Conservation (phyloP, 331 rosid species). For the Malus hybrid region DNA sequence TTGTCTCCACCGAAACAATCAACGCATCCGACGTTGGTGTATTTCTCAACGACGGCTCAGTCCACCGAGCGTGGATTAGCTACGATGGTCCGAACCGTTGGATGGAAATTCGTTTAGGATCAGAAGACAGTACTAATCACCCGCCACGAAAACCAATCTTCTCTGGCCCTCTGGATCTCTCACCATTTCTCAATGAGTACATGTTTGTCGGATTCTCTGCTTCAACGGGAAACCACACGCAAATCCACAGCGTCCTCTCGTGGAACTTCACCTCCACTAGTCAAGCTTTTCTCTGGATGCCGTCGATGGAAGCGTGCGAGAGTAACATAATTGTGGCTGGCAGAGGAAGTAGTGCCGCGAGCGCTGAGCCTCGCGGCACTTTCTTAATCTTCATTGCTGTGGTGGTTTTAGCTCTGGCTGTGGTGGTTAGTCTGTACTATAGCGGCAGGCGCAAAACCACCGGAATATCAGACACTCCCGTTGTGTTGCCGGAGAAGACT, state of each 20-base stretch:
- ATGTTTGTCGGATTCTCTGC: conserved; percentile 90
- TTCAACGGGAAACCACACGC: conserved; percentile 65
- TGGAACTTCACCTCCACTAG: conserved; percentile 68
- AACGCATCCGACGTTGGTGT: conserved; percentile 59
- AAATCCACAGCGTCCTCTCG: conserved; percentile 59
- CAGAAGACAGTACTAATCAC: conserved; percentile 15
- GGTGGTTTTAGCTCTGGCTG: conserved; percentile 31
- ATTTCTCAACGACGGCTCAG: conserved; percentile 49
- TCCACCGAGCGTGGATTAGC: conserved; percentile 56
- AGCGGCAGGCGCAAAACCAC: conserved; percentile 19
- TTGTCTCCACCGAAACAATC: conserved; percentile 39
- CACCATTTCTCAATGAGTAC: conserved; percentile 58
- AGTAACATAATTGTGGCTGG: conserved; percentile 38
- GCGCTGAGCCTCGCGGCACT: conserved; percentile 23
- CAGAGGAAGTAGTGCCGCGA: not conserved
- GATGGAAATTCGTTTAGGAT: conserved; percentile 55
- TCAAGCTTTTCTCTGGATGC: conserved; percentile 55
- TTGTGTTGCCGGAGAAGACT: conserved; percentile 29
- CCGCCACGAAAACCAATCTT: conserved; percentile 44
- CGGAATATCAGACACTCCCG: conserved; percentile 11
- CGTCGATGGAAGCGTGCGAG: conserved; percentile 56
- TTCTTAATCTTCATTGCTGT: conserved; percentile 51
- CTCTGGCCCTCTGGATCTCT: conserved; percentile 52
- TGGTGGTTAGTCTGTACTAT: conserved; percentile 33
- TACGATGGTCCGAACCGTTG: conserved; percentile 49